Percentiles rank a stretch among this genome's conserved stretches.
Evolutionary conservation across 306 rosid genomes (phyloP).

Genomic region (Gillenia trifoliata): DNA sequence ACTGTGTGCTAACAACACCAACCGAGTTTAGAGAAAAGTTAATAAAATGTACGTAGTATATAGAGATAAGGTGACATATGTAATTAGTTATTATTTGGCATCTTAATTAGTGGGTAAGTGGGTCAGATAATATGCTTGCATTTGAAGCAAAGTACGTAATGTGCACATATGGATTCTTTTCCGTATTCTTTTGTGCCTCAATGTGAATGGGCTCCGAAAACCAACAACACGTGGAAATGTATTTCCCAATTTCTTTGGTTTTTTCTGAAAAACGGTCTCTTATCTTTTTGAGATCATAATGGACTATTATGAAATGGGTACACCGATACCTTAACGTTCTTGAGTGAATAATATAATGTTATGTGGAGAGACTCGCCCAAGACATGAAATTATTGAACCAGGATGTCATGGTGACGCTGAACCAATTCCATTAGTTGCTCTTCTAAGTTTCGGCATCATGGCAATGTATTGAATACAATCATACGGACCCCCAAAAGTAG

Average conservation of each 20-base stretch:
- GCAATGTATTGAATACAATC: too few species aligned
- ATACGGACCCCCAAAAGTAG: too few species aligned
- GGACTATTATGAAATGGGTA: too few species aligned
- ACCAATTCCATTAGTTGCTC: too few species aligned
- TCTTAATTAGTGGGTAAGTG: neutral
- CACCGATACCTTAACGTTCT: too few species aligned
- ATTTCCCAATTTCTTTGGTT: neutral
- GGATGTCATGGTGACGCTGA: too few species aligned
- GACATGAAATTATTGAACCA: too few species aligned
- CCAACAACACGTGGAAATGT: neutral
- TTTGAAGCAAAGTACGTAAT: slow-evolving; percentile 3
- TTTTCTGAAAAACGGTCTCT: too few species aligned
- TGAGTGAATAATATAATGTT: too few species aligned
- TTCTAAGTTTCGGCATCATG: too few species aligned
- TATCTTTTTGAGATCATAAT: too few species aligned
- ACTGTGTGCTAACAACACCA: slow-evolving; percentile 59
- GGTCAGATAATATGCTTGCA: neutral
- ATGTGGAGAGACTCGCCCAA: too few species aligned
- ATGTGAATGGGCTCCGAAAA: neutral
- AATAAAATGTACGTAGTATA: neutral
- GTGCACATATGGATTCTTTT: neutral
- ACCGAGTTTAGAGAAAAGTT: slow-evolving; percentile 13
- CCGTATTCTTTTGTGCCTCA: neutral
- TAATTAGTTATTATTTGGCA: neutral
- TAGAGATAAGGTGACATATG: neutral